Evolutionary conservation across 345 rosid species (phyloP).

Genomic region (Citrus mangshanensis): DNA sequence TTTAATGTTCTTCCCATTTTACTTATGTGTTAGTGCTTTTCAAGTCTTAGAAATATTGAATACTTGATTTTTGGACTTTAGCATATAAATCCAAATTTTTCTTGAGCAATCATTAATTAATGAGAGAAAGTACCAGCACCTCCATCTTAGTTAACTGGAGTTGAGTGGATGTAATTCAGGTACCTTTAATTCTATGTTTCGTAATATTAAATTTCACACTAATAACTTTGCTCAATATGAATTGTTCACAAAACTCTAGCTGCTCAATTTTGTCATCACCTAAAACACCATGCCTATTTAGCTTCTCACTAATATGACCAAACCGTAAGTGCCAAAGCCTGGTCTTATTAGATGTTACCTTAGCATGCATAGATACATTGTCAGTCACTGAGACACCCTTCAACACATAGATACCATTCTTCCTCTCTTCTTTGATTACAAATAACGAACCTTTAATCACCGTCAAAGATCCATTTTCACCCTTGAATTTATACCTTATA

Average conservation of each 20-base stretch:
- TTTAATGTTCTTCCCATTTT: not conserved
- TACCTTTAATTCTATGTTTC: too few species aligned
- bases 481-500: not conserved
- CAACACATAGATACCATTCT: not conserved
- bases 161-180: constrained; percentile 14
- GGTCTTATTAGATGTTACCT: not conserved
- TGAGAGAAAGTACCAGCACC: not conserved
- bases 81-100: not conserved
- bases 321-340: not conserved
- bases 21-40: too few species aligned
- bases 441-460: not conserved
- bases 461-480: not conserved
- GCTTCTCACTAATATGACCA: too few species aligned
- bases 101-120: not conserved
- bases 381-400: not conserved
- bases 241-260: not conserved
- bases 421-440: not conserved
- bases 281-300: too few species aligned
- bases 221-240: not conserved
- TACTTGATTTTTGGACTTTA: not conserved
- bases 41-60: not conserved
- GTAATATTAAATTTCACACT: too few species aligned
- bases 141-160: too few species aligned
- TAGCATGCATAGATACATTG: not conserved
- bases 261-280: too few species aligned